Evolutionary conservation across 164 flowering plant genomes (phyloP), one percentile per base, ranked within the genome.

Genomic region (Vitis riparia): DNA sequence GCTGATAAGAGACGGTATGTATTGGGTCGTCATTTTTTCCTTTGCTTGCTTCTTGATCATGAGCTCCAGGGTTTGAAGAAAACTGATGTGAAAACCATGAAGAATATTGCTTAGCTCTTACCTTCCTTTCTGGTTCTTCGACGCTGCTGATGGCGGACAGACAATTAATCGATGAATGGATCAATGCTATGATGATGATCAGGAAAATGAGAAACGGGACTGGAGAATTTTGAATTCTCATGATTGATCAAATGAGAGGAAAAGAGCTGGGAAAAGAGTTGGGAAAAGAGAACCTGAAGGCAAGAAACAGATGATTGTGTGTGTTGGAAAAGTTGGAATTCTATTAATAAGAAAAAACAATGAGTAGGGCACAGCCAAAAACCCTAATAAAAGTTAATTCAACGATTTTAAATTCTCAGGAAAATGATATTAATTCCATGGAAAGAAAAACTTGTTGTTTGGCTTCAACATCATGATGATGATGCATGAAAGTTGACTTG

Each of bases 1-100:
- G 10, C 8, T 70, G 37, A 49, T 56, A 74, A 3, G 81, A 73
- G 32, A 77, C 78, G 14, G 44, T 9, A 47, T 69, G 74, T 11
- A 68, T 2, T 49, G 55, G n/a, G 3, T 16, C 2, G 61, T 15
- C 11, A 14, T 47, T 65, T 16, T 51, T 65, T 8, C 10, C 61
- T 16, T 6, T 37, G 44, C 44, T 37, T 37, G 44, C 37, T 3
- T 11, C 13, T 11, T 23, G 23, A 12, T 37, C 37, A 29, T 32
- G 5, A 23, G 27, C 62, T 27, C 1, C 44, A 23, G 37, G 13
- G 29, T 3, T 53, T 14, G 15, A 12, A 13, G 44, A 37, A 6
- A 37, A 37, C 44, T 63, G 66, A 0, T 53, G 12, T 23, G 52
- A 9, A 48, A 60, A 47, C 11, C 8, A n/a, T 27, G 60, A 51